A percentile compares a stretch with the other conserved stretches of the same genome.
Evolutionary conservation across 1,139 yeast species (phyloP).

Genomic region (Dujonia santamariae): DNA sequence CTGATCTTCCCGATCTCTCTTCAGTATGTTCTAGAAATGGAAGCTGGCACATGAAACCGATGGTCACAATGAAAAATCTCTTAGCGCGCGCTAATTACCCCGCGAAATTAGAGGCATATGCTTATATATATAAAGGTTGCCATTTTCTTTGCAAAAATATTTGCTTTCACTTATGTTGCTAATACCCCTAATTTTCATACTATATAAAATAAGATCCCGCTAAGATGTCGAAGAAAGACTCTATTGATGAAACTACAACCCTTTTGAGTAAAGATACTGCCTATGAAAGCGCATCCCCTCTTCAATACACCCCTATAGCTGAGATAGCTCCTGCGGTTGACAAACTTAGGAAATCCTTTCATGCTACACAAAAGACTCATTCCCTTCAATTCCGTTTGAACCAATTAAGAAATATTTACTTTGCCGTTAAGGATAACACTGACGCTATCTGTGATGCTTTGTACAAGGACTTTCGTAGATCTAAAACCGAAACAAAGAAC

Average conservation of each 20-base stretch:
- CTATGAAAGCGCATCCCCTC: slow-evolving; percentile 8
- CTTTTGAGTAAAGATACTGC: neutral
- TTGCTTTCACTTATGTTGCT: no score
- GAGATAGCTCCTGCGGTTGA: slow-evolving; percentile 50
- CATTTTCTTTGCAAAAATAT: no score
- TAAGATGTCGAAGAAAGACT: neutral
- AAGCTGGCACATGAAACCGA: no score
- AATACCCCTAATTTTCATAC: no score
- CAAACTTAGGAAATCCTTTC: slow-evolving; percentile 42
- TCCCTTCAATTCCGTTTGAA: slow-evolving; percentile 57
- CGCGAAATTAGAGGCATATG: no score
- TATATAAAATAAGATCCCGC: no score
- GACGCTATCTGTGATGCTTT: slow-evolving; percentile 58
- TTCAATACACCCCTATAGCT: slow-evolving; percentile 45
- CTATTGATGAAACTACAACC: neutral
- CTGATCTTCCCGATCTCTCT: no score
- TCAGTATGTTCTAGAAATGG: no score
- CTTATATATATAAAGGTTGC: no score
- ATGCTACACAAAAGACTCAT: slow-evolving; percentile 45
- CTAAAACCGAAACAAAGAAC: slow-evolving; percentile 56
- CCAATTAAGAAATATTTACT: slow-evolving; percentile 68
- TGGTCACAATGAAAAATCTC: no score
- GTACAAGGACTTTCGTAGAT: slow-evolving; percentile 61
- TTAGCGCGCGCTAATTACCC: no score
- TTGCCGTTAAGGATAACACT: slow-evolving; percentile 58